Conservation (phyloP, 495 filamentous ascomycete genomes). For the Daldinia concentrica region DNA sequence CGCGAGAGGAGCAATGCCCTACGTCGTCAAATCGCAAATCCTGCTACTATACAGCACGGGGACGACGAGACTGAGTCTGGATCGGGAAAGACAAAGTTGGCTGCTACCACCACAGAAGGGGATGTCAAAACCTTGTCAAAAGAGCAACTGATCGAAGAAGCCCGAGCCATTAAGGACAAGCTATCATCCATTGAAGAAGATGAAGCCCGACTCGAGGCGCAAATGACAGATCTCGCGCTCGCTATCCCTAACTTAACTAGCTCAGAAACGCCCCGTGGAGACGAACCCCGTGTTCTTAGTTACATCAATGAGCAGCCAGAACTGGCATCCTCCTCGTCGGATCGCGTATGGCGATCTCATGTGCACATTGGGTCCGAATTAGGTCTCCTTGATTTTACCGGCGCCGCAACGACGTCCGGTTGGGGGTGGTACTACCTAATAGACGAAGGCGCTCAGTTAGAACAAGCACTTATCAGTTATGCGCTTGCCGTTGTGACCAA, state of each 20-base stretch:
- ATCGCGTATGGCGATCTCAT: conserved; percentile 71
- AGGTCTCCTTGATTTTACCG: conserved; percentile 83
- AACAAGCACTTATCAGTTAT: conserved; percentile 92
- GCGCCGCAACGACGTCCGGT: conserved; percentile 78
- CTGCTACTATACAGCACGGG: conserved; percentile 51
- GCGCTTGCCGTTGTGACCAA: conserved; percentile 73
- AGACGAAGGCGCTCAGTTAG: conserved; percentile 87
- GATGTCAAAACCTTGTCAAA: conserved; percentile 48
- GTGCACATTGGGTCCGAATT: conserved; percentile 84
- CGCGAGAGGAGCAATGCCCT: conserved; percentile 67
- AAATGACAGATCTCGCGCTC: conserved; percentile 79
- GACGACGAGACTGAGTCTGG: conserved; percentile 43
- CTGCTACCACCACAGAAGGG: not conserved
- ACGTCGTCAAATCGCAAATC: conserved; percentile 58
- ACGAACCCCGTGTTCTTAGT: conserved; percentile 60
- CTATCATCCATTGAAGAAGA: conserved; percentile 67
- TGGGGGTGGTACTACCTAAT: conserved; percentile 98
- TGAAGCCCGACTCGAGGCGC: conserved; percentile 65
- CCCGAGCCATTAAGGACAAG: conserved; percentile 71
- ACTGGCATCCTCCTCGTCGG: conserved; percentile 57
- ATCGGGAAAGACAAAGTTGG: not conserved
- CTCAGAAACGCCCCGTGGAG: conserved; percentile 75
- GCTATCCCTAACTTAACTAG: conserved; percentile 89
- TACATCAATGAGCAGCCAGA: conserved; percentile 82
- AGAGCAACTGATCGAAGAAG: conserved; percentile 68